phyloP scores from a whole-genome alignment of 176 grass and related monocot genomes.

The Typha latifolia region DNA sequence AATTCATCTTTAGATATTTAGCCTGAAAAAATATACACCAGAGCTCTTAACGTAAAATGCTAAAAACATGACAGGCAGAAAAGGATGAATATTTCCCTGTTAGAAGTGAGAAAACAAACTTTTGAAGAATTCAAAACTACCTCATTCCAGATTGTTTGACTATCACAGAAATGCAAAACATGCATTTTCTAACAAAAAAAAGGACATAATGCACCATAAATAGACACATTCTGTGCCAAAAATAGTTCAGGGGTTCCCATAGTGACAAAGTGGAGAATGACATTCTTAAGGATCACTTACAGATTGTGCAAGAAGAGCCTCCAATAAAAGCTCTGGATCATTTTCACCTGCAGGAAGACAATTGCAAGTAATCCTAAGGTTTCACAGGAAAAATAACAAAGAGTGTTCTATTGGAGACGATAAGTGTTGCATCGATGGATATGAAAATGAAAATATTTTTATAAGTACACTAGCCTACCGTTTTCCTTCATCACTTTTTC shows the following conservation, averaged over 20 bases:
- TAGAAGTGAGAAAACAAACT: neutral
- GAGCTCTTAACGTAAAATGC: neutral
- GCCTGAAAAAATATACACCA: neutral
- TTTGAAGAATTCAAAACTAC: neutral
- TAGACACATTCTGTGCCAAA: no score
- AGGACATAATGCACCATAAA: neutral
- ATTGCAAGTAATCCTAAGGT: constrained; percentile 16
- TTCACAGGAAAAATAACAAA: constrained; percentile 2
- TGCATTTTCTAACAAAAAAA: neutral
- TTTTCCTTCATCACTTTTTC: constrained; percentile 64
- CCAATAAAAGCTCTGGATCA: constrained; percentile 55
- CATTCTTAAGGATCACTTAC: constrained; percentile 40
- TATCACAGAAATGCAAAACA: neutral
- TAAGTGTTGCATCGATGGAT: neutral
- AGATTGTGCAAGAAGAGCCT: constrained; percentile 43
- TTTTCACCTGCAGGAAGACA: constrained; percentile 45
- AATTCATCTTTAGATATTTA: constrained; percentile 18
- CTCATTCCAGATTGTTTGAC: neutral
- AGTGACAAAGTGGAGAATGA: neutral
- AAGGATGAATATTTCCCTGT: neutral
- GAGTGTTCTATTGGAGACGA: neutral
- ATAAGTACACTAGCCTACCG: constrained; percentile 35
- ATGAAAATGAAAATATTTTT: constrained; percentile 16
- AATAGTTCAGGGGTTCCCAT: neutral
- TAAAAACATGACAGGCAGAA: neutral